phyloP scores from a whole-genome alignment of 495 filamentous ascomycete species.

The Aspergillus nanangensis region DNA sequence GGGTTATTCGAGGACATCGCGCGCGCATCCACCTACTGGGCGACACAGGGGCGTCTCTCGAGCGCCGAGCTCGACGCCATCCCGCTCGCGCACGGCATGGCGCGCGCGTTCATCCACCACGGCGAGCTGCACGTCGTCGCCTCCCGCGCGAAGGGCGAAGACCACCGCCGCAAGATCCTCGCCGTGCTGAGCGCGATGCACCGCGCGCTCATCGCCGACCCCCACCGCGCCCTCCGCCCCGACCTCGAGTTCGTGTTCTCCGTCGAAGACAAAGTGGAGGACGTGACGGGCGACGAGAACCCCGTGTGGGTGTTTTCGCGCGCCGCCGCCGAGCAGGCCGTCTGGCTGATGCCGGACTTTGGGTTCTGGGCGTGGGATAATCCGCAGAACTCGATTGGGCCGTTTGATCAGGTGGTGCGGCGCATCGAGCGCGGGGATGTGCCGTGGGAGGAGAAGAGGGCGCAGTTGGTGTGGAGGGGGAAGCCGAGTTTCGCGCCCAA shows the following conservation, averaged over 20 bases:
- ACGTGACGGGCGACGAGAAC: conserved; percentile 40
- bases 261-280: conserved; percentile 46
- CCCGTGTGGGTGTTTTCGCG: conserved; percentile 50
- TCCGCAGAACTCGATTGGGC: conserved; percentile 53
- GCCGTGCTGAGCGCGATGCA: conserved; percentile 43
- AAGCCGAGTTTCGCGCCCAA: conserved; percentile 41
- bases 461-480: conserved; percentile 67
- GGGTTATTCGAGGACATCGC: conserved; percentile 43
- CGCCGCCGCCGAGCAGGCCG: conserved; percentile 32
- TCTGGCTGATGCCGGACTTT: conserved; percentile 77
- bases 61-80: conserved; percentile 31
- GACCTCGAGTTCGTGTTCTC: conserved; percentile 61
- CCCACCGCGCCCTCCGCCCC: conserved; percentile 43
- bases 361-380: conserved; percentile 70
- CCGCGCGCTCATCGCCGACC: conserved; percentile 37
- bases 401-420: conserved; percentile 54
- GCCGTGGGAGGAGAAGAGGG: conserved; percentile 46
- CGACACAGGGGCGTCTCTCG: conserved; percentile 17
- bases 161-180: conserved; percentile 40
- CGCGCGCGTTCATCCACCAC: conserved; percentile 25
- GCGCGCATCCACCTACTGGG: conserved; percentile 32
- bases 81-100: conserved; percentile 28
- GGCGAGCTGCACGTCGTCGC: conserved; percentile 37
- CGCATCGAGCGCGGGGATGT: conserved; percentile 28
- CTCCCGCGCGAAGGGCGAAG: conserved; percentile 29